Conservation (phyloP, 2,329 filamentous ascomycete species). For the Diaporthe ampelina region DNA sequence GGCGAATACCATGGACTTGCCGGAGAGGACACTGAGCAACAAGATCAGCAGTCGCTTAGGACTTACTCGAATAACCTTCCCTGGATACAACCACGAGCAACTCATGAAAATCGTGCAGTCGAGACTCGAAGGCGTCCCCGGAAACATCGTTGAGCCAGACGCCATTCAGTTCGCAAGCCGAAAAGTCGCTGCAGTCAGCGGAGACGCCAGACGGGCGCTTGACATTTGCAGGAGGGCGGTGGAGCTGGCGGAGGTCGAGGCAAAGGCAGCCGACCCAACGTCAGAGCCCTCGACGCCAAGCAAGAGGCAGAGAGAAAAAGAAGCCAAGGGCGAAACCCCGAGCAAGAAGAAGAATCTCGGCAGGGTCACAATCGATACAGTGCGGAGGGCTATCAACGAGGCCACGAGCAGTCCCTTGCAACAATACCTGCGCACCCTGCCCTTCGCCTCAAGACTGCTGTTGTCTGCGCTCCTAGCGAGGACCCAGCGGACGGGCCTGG, state of each 20-base stretch:
- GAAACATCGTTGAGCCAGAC: slow-evolving; percentile 91
- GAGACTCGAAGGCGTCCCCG: slow-evolving; percentile 88
- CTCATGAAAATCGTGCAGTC: slow-evolving; percentile 97
- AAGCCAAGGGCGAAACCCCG: slow-evolving; percentile 45
- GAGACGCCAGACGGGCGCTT: slow-evolving; percentile 90
- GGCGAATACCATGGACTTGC: slow-evolving; percentile 98
- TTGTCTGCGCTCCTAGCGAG: slow-evolving; percentile 85
- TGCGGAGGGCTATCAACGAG: slow-evolving; percentile 95
- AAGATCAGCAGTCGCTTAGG: slow-evolving; percentile 94
- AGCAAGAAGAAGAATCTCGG: slow-evolving; percentile 57
- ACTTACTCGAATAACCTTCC: slow-evolving; percentile 95
- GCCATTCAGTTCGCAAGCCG: slow-evolving; percentile 96
- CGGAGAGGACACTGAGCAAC: slow-evolving; percentile 95
- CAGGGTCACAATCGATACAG: slow-evolving; percentile 90
- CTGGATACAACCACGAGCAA: slow-evolving; percentile 96
- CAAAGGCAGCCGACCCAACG: slow-evolving; percentile 53
- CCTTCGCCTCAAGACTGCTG: slow-evolving; percentile 86
- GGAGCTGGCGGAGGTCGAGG: slow-evolving; percentile 88
- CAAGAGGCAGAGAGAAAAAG: slow-evolving; percentile 58
- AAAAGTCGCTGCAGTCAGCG: slow-evolving; percentile 96
- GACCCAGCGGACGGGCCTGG: slow-evolving; percentile 84
- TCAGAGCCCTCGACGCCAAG: slow-evolving; percentile 72
- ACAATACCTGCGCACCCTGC: slow-evolving; percentile 86
- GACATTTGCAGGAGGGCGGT: slow-evolving; percentile 97
- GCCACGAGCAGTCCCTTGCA: slow-evolving; percentile 94